phyloP scores from a whole-genome alignment of 441 rosid genomes.

The Gossypium laxum region DNA sequence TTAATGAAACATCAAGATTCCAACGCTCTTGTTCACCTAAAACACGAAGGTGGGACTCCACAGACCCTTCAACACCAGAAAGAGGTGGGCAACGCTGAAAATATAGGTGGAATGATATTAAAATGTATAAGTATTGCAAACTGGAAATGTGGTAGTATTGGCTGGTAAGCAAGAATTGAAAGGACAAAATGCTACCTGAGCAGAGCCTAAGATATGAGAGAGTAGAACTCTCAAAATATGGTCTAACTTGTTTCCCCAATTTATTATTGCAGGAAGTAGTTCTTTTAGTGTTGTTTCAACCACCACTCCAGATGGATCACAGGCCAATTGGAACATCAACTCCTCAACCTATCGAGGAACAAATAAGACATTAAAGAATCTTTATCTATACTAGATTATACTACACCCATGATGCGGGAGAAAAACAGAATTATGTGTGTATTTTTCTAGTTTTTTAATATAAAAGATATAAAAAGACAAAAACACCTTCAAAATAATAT shows the following conservation, averaged over 20 bases:
- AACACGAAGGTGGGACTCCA: slow-evolving; percentile 77
- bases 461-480: no score
- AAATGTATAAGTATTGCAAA: slow-evolving; percentile 6
- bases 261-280: slow-evolving; percentile 73
- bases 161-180: neutral
- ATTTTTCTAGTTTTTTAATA: no score
- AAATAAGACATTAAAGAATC: slow-evolving; percentile 25
- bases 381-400: neutral
- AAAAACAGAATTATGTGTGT: no score
- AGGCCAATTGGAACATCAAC: slow-evolving; percentile 79
- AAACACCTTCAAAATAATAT: no score
- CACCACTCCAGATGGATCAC: slow-evolving; percentile 89
- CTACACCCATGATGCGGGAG: no score
- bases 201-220: slow-evolving; percentile 63
- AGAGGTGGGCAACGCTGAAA: slow-evolving; percentile 82
- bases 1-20: slow-evolving; percentile 79
- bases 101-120: slow-evolving; percentile 14
- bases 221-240: slow-evolving; percentile 68
- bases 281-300: slow-evolving; percentile 79
- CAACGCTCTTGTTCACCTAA: slow-evolving; percentile 92
- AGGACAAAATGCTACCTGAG: slow-evolving; percentile 44
- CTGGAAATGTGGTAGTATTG: neutral
- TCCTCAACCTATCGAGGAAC: slow-evolving; percentile 71
- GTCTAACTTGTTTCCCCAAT: slow-evolving; percentile 83
- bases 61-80: slow-evolving; percentile 92